These are phyloP conservation scores for Mucor saturninus DNA, from an alignment of 371 early-diverging fungal species.

Conservation along the genomic window DNA sequence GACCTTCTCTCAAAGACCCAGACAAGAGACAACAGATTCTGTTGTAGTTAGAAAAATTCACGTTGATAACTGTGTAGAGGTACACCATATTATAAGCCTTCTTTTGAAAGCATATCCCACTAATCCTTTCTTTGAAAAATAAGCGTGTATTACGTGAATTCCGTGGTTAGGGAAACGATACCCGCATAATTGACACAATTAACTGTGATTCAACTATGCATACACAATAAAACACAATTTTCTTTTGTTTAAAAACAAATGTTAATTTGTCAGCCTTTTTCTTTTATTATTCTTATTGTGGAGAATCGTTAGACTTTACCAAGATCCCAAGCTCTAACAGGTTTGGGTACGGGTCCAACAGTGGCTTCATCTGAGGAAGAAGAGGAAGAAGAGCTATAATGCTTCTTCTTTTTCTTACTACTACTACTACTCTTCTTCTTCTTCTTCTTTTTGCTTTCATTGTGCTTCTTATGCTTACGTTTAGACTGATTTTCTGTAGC, in stretches of 20 bases:
- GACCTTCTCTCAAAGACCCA: background rate
- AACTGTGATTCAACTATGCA: no score
- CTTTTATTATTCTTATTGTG: background rate
- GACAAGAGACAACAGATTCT: no score
- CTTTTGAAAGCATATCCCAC: background rate
- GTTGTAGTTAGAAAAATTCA: background rate
- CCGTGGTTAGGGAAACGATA: constrained; percentile 10
- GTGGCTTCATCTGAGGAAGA: constrained; percentile 5
- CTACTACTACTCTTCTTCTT: background rate
- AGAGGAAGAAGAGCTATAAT: background rate
- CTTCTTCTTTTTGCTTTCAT: constrained; percentile 31
- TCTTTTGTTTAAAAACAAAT: no score
- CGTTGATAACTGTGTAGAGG: constrained; percentile 8
- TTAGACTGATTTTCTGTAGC: constrained; percentile 30
- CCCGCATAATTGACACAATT: no score
- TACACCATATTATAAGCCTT: background rate
- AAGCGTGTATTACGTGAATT: constrained; percentile 13
- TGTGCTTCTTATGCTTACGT: constrained; percentile 19
- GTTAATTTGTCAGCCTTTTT: no score
- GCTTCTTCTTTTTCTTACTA: background rate
- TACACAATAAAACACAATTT: no score
- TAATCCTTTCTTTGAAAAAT: no score
- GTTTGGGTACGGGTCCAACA: background rate
- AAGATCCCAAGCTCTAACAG: constrained; percentile 15
- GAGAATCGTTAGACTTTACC: constrained; percentile 3